These are phyloP conservation scores for Neospermospora avenae DNA, from an alignment of 2,329 filamentous ascomycete genomes.

Conservation along the genomic window DNA sequence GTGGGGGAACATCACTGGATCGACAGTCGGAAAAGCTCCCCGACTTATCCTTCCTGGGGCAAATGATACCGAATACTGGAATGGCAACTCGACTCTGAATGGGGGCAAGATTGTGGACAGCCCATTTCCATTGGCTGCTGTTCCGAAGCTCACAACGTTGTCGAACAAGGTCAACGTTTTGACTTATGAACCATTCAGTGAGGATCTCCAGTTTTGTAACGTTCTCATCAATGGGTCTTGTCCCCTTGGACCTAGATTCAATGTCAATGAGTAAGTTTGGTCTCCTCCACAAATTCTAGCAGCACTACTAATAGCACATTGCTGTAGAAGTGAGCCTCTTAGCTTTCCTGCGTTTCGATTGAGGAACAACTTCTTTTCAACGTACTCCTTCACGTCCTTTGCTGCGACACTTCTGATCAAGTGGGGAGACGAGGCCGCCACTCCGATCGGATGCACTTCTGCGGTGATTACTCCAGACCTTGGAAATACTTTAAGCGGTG, in stretches of 20 bases:
- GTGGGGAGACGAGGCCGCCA: conserved; percentile 64
- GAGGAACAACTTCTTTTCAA: conserved; percentile 70
- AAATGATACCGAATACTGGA: conserved; percentile 56
- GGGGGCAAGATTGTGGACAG: conserved; percentile 73
- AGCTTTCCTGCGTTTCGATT: conserved; percentile 70
- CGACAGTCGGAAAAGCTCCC: conserved; percentile 42
- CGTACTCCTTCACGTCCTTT: conserved; percentile 83
- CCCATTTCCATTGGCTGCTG: conserved; percentile 42
- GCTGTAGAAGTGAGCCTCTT: conserved; percentile 38
- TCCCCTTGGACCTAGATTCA: conserved; percentile 73
- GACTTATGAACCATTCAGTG: conserved; percentile 67
- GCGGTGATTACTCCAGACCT: conserved; percentile 82
- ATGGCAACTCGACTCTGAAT: conserved; percentile 51
- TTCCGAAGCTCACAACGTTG: conserved; percentile 68
- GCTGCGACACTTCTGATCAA: conserved; percentile 69
- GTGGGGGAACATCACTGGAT: conserved; percentile 88
- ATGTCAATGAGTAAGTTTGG: conserved; percentile 46
- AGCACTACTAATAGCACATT: conserved; percentile 12
- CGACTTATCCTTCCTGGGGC: conserved; percentile 56
- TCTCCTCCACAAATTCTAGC: not conserved
- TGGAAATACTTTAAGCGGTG: conserved; percentile 62
- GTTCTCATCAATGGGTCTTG: conserved; percentile 61
- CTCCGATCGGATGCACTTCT: conserved; percentile 74
- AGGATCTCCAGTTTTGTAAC: conserved; percentile 63
- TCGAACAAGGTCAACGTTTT: conserved; percentile 69